Conservation (phyloP, 2,329 filamentous ascomycete genomes). For the Apiospora kogelbergensis region DNA sequence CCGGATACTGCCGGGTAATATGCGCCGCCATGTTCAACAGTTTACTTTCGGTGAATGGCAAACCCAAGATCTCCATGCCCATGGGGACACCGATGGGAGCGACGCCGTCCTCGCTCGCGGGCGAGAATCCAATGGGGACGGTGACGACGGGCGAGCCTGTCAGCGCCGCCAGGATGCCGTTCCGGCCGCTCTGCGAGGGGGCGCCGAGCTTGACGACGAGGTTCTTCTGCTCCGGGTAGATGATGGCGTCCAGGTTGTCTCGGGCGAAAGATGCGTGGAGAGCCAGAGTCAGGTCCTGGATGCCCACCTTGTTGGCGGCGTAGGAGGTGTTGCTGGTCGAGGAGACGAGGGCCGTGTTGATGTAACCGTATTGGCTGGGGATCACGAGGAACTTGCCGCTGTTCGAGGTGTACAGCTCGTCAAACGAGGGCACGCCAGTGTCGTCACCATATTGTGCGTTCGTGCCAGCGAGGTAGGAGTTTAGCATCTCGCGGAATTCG, state of each 20-base stretch:
- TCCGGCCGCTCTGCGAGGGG: constrained; percentile 58
- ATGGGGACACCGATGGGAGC: constrained; percentile 60
- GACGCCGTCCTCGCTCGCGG: constrained; percentile 34
- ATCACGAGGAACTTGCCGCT: constrained; percentile 58
- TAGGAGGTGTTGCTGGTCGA: constrained; percentile 54
- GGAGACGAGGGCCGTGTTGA: constrained; percentile 49
- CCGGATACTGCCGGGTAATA: constrained; percentile 45
- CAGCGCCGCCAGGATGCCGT: constrained; percentile 40
- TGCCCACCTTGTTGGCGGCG: constrained; percentile 42
- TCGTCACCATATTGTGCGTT: constrained; percentile 13
- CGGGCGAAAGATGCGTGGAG: constrained; percentile 50
- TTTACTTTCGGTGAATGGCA: constrained; percentile 53
- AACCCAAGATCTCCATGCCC: constrained; percentile 63
- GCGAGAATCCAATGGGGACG: constrained; percentile 54
- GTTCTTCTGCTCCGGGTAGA: constrained; percentile 66
- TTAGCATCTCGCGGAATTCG: constrained; percentile 57
- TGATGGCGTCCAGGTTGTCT: constrained; percentile 54
- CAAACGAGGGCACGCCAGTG: constrained; percentile 40
- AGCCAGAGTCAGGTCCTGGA: constrained; percentile 50
- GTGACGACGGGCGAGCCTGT: constrained; percentile 42
- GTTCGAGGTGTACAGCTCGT: constrained; percentile 43
- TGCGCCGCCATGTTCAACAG: constrained; percentile 53
- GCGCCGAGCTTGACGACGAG: constrained; percentile 59
- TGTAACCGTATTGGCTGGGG: constrained; percentile 55
- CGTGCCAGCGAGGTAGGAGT: constrained; percentile 52